Evolutionary conservation across 139 green algal species (phyloP), one percentile per base, ranked within the genome.

Genomic region (Chara braunii): DNA sequence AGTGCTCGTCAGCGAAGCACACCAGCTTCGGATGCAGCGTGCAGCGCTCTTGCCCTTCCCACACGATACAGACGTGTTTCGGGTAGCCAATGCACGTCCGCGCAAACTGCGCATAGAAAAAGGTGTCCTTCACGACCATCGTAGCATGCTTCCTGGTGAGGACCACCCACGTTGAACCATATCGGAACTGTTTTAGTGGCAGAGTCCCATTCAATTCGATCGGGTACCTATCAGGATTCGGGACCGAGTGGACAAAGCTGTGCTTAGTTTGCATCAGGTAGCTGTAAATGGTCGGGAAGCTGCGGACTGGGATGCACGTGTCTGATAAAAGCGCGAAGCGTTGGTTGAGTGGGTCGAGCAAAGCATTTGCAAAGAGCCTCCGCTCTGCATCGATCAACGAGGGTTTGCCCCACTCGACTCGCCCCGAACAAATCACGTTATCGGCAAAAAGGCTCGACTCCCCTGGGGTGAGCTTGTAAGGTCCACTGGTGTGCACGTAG

Each of bases 261-360:
- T 51, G 24, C 12, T 32, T n/a, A 32, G 45, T 51, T 26, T 23
- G 3, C 9, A 63, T 68, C 23, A 70, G 18, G 29, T 70, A 68
- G 7, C 18, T 48, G 35, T 70, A 70, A 7, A 68, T 4, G 8
- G 62, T 22, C 4, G 40, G 24, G 12, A 70, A 70, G 51, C 51
- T 68, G 5, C 42, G 29, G 30, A 70, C 14, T 3, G 60, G 60
- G 28, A 70, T 70, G 51, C 60, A 70, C 26, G 43, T 29, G 9
- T 70, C 60, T 4, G 60, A 70, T 26, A 70, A 5, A 35, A 70
- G 60, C 48, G 64, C 23, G 42, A 70, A 66, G 3, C 30, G 29
- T 37, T 70, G 26, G 50, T 70, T 70, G 8, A 7, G 8, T 5
- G 60, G 43, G 18, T 68, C 60, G 12, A 70, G 42, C 28, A 70